Conservation (phyloP, 2,329 filamentous ascomycete genomes). For the Claviceps cyperi region DNA sequence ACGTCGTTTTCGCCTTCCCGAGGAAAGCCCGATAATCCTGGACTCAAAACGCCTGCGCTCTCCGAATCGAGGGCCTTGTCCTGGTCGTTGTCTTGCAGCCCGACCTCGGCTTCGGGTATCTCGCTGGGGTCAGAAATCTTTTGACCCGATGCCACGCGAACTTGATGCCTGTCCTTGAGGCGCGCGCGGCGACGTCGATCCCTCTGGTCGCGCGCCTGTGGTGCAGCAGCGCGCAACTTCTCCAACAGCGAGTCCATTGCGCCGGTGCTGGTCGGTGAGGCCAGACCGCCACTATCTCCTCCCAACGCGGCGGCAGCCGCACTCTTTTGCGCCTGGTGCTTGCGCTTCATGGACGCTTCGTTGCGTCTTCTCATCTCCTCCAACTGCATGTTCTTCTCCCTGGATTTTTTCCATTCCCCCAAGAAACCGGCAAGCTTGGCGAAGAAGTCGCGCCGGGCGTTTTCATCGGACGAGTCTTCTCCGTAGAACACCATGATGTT, state of each 20-base stretch:
- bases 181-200: constrained; percentile 76
- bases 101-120: constrained; percentile 39
- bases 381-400: constrained; percentile 73
- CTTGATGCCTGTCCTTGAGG: constrained; percentile 80
- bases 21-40: constrained; percentile 27
- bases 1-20: constrained; percentile 52
- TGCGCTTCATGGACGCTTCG: constrained; percentile 85
- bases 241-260: constrained; percentile 94
- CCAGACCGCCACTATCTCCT: constrained; percentile 32
- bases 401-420: constrained; percentile 87
- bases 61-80: constrained; percentile 31
- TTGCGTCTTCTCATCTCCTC: constrained; percentile 77
- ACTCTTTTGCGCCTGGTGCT: constrained; percentile 56
- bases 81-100: constrained; percentile 14
- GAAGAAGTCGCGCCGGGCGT: constrained; percentile 90
- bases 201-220: constrained; percentile 75
- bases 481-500: constrained; percentile 96
- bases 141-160: constrained; percentile 78
- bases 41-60: constrained; percentile 33
- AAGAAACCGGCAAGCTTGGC: constrained; percentile 83
- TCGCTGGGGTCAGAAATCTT: constrained; percentile 61
- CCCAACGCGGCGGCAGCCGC: constrained; percentile 13
- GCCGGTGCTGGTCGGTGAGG: constrained; percentile 60
- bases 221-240: constrained; percentile 85
- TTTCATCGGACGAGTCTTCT: constrained; percentile 83